Percentiles rank a stretch among this genome's conserved stretches.
Evolutionary conservation across 2,329 filamentous ascomycete genomes (phyloP).

Genomic region (Ophioceras dolichostomum): DNA sequence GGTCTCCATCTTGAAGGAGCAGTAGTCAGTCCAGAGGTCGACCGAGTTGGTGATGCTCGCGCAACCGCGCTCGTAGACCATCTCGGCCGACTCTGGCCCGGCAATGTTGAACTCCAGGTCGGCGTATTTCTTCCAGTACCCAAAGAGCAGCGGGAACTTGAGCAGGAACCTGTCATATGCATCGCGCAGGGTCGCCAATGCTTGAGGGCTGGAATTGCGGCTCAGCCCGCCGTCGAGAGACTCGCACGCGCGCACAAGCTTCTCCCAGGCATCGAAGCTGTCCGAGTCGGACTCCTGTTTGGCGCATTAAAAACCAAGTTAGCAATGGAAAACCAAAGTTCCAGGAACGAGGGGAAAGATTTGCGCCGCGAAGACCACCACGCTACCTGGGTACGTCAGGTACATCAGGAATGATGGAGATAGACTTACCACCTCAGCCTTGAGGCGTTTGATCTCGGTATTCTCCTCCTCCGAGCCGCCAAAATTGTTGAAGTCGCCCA

Average conservation of each 20-base stretch:
- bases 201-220: conserved; percentile 90
- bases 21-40: conserved; percentile 96
- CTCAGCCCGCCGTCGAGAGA: conserved; percentile 85
- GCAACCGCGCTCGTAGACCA: conserved; percentile 93
- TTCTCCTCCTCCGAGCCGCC: conserved; percentile 71
- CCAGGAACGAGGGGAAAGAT: background rate
- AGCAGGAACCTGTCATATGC: conserved; percentile 87
- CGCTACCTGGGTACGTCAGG: conserved; percentile 2
- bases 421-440: conserved; percentile 66
- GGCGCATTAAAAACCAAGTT: conserved; percentile 5
- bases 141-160: conserved; percentile 91
- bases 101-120: conserved; percentile 95
- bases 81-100: conserved; percentile 91
- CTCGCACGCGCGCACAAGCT: conserved; percentile 73
- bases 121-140: conserved; percentile 99
- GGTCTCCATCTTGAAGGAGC: conserved; percentile 94
- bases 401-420: no score
- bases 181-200: conserved; percentile 75
- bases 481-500: conserved; percentile 61
- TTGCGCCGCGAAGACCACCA: no score
- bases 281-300: conserved; percentile 59
- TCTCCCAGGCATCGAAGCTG: conserved; percentile 92
- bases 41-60: conserved; percentile 88
- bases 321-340: conserved; percentile 8
- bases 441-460: conserved; percentile 67